Evolutionary conservation across 495 filamentous ascomycete species (phyloP), one percentile per base, ranked within the genome.

Genomic region (Trichoderma gamsii): DNA sequence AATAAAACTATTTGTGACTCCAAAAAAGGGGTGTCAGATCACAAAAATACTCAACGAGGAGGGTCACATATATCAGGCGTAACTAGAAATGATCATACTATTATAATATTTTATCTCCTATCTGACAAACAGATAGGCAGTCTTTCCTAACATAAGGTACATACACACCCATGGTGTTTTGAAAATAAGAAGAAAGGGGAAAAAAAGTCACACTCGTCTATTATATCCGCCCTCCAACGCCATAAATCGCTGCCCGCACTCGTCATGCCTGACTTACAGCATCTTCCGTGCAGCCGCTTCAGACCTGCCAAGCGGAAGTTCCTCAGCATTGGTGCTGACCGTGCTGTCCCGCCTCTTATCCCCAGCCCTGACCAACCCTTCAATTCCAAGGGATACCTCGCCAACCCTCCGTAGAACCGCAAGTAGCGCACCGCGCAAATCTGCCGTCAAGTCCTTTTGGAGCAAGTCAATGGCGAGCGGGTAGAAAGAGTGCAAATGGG

Each of bases 401-500:
- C 93, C 93, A 3, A 97, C 88, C 51, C 92, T 81, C 66, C 89
- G 84, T 68, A 97, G 78, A 15, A 97, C 79, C 0, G 82, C 84
- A 71, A 96, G 87, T 69, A 99, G 76, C 1, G 91, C 89, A 27
- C 88, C 74, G 69, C 93, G 83, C 52, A 98, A 81, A 70, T 97
- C 95, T 8, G 81, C 71, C 18, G 88, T 91, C 66, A 96, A 81
- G 59, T 98, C 95, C 56, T 92, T 88, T 65, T 84, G 83, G 59
- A 99, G 78, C n/a, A 98, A 74, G 65, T 96, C 94, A 1, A 98
- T 86, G 23, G 84, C 85, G 7, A 97, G 79, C 2, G 95, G 92
- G 72, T 97, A 97, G 77, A 99, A 97, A 1, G 83, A 87, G 44
- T 85, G 80, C 16, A 97, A 83, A 69, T 97, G 87, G 66, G 87